Conservation (phyloP, 176 grass and related monocot genomes). For the Tillandsia leiboldiana region DNA sequence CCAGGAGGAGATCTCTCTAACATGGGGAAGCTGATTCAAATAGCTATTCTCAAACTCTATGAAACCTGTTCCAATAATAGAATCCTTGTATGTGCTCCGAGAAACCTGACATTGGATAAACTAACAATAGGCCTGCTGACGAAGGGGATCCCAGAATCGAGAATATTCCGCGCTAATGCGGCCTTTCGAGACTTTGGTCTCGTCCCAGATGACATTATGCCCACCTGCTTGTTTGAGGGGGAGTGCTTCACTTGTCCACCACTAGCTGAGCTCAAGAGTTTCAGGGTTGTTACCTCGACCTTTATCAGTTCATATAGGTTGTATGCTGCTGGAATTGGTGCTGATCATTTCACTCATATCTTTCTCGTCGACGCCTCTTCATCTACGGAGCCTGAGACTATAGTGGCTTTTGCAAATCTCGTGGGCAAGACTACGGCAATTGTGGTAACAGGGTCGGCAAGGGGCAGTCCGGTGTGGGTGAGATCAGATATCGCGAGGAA, state of each 20-base stretch:
- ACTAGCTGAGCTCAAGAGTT: background rate
- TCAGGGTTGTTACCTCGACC: slow-evolving; percentile 21
- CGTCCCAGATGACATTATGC: slow-evolving; percentile 27
- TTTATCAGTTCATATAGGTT: slow-evolving; percentile 27
- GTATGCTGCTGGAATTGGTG: slow-evolving; percentile 13
- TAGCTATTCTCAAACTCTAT: slow-evolving; percentile 18
- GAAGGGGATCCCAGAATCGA: background rate
- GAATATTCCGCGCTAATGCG: slow-evolving; percentile 33
- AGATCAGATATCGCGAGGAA: slow-evolving; percentile 26
- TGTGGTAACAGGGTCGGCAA: slow-evolving; percentile 16
- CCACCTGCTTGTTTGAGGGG: background rate
- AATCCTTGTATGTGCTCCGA: slow-evolving; percentile 26
- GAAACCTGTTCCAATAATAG: background rate
- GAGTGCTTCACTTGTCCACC: slow-evolving; percentile 27
- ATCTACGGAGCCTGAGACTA: slow-evolving; percentile 17
- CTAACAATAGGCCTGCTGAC: slow-evolving; percentile 2
- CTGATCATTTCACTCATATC: slow-evolving; percentile 33
- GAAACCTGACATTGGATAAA: slow-evolving; percentile 23
- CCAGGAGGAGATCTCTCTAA: background rate
- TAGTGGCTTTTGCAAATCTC: slow-evolving; percentile 23
- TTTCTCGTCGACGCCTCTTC: slow-evolving; percentile 29
- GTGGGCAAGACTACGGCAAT: slow-evolving; percentile 14
- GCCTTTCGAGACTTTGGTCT: slow-evolving; percentile 18
- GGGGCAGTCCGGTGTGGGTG: slow-evolving; percentile 2
- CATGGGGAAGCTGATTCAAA: background rate